Percentiles rank a stretch among this genome's conserved stretches.
phyloP scores from a whole-genome alignment of 306 rosid genomes.

The Quercus gilva region DNA sequence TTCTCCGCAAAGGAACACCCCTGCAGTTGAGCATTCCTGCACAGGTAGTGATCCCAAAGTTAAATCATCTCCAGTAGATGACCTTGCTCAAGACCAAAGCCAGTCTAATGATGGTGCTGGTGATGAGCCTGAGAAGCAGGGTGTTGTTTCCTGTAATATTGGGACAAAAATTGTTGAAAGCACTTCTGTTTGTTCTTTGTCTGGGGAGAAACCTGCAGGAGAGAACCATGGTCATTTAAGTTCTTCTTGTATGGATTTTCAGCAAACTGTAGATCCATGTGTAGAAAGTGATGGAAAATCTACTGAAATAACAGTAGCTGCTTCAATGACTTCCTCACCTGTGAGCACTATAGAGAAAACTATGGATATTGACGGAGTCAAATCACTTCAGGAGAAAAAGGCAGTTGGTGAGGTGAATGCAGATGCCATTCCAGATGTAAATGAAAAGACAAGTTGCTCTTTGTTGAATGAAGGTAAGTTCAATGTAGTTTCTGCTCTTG shows the following conservation, averaged over 20 bases:
- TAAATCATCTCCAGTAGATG: conserved; percentile 27
- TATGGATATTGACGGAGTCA: conserved; percentile 19
- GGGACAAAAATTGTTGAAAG: neutral
- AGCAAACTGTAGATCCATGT: conserved; percentile 24
- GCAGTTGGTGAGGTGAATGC: conserved; percentile 14
- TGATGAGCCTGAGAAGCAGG: neutral
- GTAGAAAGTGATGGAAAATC: conserved; percentile 28
- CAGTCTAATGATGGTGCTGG: conserved; percentile 21
- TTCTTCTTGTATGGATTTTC: conserved; percentile 19
- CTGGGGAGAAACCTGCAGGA: conserved; percentile 8
- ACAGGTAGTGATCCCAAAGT: conserved; percentile 33
- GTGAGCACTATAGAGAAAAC: conserved; percentile 23
- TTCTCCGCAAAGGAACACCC: conserved; percentile 55
- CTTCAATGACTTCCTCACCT: conserved; percentile 14
- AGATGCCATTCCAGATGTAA: conserved; percentile 24
- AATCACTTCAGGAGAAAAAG: conserved; percentile 22
- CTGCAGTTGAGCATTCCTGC: conserved; percentile 44
- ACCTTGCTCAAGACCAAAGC: conserved; percentile 26
- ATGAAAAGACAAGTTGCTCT: conserved; percentile 18
- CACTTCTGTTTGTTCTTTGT: neutral
- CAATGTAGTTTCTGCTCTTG: conserved; percentile 19
- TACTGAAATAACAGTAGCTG: conserved; percentile 23
- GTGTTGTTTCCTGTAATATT: neutral
- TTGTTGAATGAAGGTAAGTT: conserved; percentile 24
- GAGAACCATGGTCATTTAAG: conserved; percentile 22